These are phyloP conservation scores for Scheffersomyces segobiensis DNA, from an alignment of 1,139 yeast genomes.

Conservation along the genomic window DNA sequence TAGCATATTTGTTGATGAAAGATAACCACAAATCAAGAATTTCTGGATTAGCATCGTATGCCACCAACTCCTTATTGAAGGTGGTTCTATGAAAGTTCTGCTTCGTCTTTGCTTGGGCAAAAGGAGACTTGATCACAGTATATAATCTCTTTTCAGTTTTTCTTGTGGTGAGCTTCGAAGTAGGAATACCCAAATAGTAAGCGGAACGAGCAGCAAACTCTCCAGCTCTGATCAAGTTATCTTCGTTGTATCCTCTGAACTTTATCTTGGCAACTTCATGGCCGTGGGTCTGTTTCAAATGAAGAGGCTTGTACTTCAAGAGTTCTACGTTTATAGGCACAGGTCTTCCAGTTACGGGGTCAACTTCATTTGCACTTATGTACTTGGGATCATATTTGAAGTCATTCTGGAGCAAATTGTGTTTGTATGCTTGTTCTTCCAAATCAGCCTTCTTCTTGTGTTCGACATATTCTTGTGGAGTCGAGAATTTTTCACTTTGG, in stretches of 20 bases:
- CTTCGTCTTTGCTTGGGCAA: slow-evolving; percentile 91
- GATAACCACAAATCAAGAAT: slow-evolving; percentile 82
- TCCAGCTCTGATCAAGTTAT: slow-evolving; percentile 69
- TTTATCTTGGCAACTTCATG: slow-evolving; percentile 71
- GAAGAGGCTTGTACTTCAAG: slow-evolving; percentile 78
- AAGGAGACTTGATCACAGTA: slow-evolving; percentile 93
- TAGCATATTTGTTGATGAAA: slow-evolving; percentile 73
- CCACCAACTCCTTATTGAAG: slow-evolving; percentile 67
- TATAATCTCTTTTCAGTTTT: slow-evolving; percentile 75
- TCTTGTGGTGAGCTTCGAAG: slow-evolving; percentile 51
- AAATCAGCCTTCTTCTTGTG: slow-evolving; percentile 25
- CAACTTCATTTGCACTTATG: slow-evolving; percentile 32
- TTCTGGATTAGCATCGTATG: slow-evolving; percentile 86
- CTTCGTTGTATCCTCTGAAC: slow-evolving; percentile 71
- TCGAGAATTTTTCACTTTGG: slow-evolving; percentile 16
- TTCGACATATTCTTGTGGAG: slow-evolving; percentile 34
- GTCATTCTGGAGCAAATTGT: slow-evolving; percentile 28
- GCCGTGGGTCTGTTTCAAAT: slow-evolving; percentile 66
- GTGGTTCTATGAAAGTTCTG: slow-evolving; percentile 93
- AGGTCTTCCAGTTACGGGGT: slow-evolving; percentile 45
- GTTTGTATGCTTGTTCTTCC: slow-evolving; percentile 32
- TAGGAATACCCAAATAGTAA: slow-evolving; percentile 83
- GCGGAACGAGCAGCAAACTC: slow-evolving; percentile 92
- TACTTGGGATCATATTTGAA: slow-evolving; percentile 45
- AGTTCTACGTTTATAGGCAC: slow-evolving; percentile 83